Evolutionary conservation across 208 protist genomes (phyloP).

Genomic region (Trypanosoma melophagium): DNA sequence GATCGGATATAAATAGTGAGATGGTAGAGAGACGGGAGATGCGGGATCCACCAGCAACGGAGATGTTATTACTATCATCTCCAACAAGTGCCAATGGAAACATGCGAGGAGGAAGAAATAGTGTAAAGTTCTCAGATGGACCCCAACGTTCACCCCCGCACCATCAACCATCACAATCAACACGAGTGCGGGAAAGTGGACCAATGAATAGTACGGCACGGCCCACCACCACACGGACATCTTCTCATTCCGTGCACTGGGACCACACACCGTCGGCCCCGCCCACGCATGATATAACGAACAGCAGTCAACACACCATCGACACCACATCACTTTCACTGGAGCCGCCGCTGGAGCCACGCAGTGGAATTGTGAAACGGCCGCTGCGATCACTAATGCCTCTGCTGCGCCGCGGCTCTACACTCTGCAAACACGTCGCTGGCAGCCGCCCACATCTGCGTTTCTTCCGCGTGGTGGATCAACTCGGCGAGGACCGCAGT

Average conservation of each 20-base stretch:
- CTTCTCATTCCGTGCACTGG: not conserved
- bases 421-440: slow-evolving; percentile 43
- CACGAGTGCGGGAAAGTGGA: no score
- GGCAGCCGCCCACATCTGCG: slow-evolving; percentile 50
- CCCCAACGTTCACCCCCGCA: no score
- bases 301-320: slow-evolving; percentile 10
- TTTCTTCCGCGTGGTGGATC: slow-evolving; percentile 69
- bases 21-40: no score
- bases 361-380: slow-evolving; percentile 40
- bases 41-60: no score
- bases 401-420: slow-evolving; percentile 43
- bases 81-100: no score
- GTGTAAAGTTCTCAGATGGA: no score
- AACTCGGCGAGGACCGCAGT: slow-evolving; percentile 27
- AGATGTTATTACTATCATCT: no score
- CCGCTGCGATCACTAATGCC: slow-evolving; percentile 61
- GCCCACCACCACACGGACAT: not conserved
- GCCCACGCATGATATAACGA: not conserved
- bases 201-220: not conserved
- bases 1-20: no score
- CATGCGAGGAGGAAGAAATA: not conserved
- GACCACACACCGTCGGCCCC: slow-evolving; percentile 1
- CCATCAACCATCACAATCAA: not conserved
- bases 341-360: slow-evolving; percentile 16
- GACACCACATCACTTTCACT: not conserved